phyloP scores from a whole-genome alignment of 345 rosid genomes.

The Eutrema heterophyllum region DNA sequence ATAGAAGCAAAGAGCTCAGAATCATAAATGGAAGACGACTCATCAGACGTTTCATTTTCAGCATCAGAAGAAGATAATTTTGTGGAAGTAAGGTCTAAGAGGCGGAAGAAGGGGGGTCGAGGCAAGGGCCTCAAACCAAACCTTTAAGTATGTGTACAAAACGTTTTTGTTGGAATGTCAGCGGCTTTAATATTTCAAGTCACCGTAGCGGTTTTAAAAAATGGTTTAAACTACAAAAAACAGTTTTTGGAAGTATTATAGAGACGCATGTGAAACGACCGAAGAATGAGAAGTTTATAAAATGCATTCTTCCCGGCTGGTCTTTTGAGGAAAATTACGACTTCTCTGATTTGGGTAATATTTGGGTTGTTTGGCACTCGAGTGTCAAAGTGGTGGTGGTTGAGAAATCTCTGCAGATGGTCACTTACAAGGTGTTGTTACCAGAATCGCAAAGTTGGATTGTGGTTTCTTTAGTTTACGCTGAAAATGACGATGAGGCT shows the following conservation, averaged over 20 bases:
- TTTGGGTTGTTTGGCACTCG: background rate
- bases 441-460: rapidly evolving
- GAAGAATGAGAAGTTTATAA: background rate
- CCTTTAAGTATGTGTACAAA: background rate
- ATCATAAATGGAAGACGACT: too few species aligned
- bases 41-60: too few species aligned
- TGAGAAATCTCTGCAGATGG: background rate
- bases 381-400: background rate
- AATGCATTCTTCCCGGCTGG: background rate
- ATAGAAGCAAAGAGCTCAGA: too few species aligned
- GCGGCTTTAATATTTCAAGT: background rate
- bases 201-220: background rate
- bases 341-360: background rate
- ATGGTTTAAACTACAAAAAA: background rate
- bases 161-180: background rate
- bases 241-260: background rate
- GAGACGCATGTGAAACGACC: background rate
- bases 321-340: background rate
- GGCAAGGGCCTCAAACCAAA: background rate
- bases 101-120: background rate
- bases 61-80: too few species aligned
- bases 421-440: rapidly evolving
- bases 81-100: too few species aligned
- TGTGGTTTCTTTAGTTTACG: background rate
- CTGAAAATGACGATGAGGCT: background rate